Evolutionary conservation across 257 asterid species (phyloP).

Genomic region (Voacanga thouarsii): DNA sequence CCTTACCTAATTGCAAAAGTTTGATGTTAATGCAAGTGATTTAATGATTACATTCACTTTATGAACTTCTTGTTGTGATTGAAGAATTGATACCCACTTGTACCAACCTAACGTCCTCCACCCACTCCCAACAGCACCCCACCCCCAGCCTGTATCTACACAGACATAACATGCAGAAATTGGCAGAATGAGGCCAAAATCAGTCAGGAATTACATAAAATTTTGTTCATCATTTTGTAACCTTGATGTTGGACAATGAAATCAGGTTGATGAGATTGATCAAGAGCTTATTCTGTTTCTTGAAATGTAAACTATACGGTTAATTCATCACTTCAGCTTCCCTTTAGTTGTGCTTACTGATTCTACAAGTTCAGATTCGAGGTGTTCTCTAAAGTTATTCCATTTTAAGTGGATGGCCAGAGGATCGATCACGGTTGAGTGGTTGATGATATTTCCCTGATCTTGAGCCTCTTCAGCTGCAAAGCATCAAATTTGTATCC

Average conservation of each 20-base stretch:
- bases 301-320: background rate
- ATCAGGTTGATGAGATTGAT: background rate
- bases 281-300: background rate
- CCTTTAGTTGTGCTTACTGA: background rate
- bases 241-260: background rate
- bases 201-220: background rate
- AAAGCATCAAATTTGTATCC: background rate
- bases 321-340: background rate
- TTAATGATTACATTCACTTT: background rate
- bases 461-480: background rate
- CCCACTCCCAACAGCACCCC: background rate
- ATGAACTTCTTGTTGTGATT: background rate
- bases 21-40: background rate
- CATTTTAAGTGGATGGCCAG: background rate
- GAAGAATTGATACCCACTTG: background rate
- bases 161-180: too few relatives aligned
- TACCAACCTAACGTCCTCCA: background rate
- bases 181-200: background rate
- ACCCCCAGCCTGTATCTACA: too few relatives aligned
- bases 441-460: background rate
- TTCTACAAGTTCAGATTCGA: background rate
- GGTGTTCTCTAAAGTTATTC: background rate
- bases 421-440: background rate
- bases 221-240: background rate
- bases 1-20: slow-evolving; percentile 3